Percentiles rank a stretch among this genome's conserved stretches.
phyloP scores from a whole-genome alignment of 371 early-diverging fungal species.

The Agmasoma carcini region DNA sequence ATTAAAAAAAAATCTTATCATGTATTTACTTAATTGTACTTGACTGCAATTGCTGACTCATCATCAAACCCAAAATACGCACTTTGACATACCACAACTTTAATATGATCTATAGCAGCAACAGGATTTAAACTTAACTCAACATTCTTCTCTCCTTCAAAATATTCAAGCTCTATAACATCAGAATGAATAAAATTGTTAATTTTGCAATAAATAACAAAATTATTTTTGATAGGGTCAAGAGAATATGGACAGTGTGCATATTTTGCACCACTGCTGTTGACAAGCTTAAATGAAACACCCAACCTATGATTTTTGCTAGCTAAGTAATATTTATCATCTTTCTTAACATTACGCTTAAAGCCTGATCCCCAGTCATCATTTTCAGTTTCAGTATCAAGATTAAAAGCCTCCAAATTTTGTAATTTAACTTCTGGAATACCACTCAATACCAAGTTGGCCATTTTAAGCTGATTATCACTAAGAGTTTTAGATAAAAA shows the following conservation, averaged over 20 bases:
- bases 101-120: background rate
- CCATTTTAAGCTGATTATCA: background rate
- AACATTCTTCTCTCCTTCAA: background rate
- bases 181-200: background rate
- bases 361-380: background rate
- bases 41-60: no score
- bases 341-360: background rate
- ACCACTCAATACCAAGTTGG: background rate
- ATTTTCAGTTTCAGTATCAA: background rate
- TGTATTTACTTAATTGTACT: no score
- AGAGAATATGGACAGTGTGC: background rate
- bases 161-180: background rate
- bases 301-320: no score
- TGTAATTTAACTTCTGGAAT: background rate
- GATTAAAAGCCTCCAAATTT: background rate
- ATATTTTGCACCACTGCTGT: no score
- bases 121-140: background rate
- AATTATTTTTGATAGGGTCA: background rate
- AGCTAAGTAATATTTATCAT: background rate
- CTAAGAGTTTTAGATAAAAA: background rate
- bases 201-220: background rate
- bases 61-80: slow-evolving; percentile 3
- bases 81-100: background rate
- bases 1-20: no score
- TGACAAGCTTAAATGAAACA: background rate